These are phyloP conservation scores for Phytopythium oedochilum DNA, from an alignment of 352 stramenopile genomes.

Conservation along the genomic window DNA sequence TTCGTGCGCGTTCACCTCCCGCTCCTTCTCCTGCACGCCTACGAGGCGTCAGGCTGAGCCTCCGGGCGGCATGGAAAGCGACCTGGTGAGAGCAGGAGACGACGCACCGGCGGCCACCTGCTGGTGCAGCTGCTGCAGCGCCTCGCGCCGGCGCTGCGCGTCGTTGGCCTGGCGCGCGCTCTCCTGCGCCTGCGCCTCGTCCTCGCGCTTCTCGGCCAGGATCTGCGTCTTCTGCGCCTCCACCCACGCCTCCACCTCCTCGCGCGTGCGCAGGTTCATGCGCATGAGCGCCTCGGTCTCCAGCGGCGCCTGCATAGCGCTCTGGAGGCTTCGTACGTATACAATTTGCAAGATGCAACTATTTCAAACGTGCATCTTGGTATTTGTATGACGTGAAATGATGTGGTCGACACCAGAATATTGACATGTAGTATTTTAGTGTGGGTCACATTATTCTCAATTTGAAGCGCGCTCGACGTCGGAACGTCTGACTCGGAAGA, in stretches of 20 bases:
- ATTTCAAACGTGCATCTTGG: too few relatives aligned
- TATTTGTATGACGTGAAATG: too few relatives aligned
- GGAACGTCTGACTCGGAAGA: neutral
- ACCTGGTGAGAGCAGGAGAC: too few relatives aligned
- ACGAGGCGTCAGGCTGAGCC: neutral
- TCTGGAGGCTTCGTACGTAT: too few relatives aligned
- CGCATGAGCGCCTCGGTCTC: slow-evolving; percentile 39
- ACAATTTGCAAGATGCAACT: neutral
- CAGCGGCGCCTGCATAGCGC: slow-evolving; percentile 15
- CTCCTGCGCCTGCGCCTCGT: slow-evolving; percentile 39
- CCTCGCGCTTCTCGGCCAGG: slow-evolving; percentile 33
- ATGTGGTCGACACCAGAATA: neutral
- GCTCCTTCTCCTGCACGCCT: slow-evolving; percentile 37
- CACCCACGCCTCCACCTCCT: slow-evolving; percentile 41
- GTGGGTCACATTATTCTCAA: neutral
- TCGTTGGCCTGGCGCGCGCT: slow-evolving; percentile 28
- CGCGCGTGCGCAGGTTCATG: slow-evolving; percentile 36
- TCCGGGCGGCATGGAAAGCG: too few relatives aligned
- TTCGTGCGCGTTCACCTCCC: slow-evolving; percentile 42
- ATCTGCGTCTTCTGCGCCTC: slow-evolving; percentile 34
- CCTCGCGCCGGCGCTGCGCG: slow-evolving; percentile 34
- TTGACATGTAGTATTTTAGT: neutral
- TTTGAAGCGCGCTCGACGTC: neutral
- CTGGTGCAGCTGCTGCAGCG: slow-evolving; percentile 39
- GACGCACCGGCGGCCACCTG: slow-evolving; percentile 23